Base-by-base conservation (phyloP, 73 alveolate genomes). In the Diophrys sp. region DNA sequence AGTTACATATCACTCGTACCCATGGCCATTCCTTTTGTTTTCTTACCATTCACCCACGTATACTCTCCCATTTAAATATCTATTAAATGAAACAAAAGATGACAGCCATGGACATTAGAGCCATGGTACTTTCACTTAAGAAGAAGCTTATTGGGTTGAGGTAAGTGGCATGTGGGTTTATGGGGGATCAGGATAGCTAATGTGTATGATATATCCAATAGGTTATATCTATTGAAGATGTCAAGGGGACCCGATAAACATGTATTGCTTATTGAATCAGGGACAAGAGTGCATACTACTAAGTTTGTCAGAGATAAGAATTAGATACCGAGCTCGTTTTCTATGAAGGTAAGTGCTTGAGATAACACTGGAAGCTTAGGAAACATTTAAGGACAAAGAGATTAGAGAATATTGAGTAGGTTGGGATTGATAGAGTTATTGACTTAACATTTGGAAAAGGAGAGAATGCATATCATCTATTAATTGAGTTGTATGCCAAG, bases 371-470 rank as follows among this genome's bases (percentile, higher is more conserved):
- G n/a, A 32, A 79, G 91, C 84, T 94, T 23, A 84, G 98, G 56
- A 91, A 91, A 85, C 92, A 88, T 75, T 55, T 94, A 73, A 84
- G 98, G 70, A 83, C 97, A 14, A 88, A 87, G 70, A 88, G 94
- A 77, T 74, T 94, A 0, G 95, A 79, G 56, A 76, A 77, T 24
- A 55, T 94, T 1, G 80, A 87, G 67, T 88, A 94, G 74, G 85
- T 93, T 2, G 98, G 98, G 18, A 86, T 93, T 0, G 98, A 93
- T 73, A 78, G 98, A 75, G 98, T 93, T 0, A 85, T 93, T 25
- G 96, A 90, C 70, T 71, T 93, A 44, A 76, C 87, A 44, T 91
- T 94, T 75, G 96, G 96, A 27, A 71, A 89, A 67, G 98, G 93
- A 66, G 98, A 94, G 67, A 81, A 77, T 62, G 87, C 93, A 23